Percentiles rank a stretch among this genome's conserved stretches.
Conservation (phyloP, 164 flowering plant genomes). For the Buxus sempervirens region DNA sequence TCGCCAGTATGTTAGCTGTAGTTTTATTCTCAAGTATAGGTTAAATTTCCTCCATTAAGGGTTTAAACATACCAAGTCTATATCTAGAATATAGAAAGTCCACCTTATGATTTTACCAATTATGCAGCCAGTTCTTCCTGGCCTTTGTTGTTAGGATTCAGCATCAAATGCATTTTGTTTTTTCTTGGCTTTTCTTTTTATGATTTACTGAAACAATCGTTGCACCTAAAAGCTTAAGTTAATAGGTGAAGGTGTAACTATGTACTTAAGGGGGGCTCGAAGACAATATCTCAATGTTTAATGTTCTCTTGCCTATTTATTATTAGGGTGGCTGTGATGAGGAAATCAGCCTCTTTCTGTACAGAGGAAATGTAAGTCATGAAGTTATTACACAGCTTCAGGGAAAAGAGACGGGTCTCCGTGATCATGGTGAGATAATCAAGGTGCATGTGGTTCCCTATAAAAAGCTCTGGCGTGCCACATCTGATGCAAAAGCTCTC, state of each 20-base stretch:
- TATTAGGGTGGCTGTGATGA: slow-evolving; percentile 95
- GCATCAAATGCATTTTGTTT: no score
- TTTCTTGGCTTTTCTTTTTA: no score
- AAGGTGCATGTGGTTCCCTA: slow-evolving; percentile 83
- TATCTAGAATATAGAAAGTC: not conserved
- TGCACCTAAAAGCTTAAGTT: no score
- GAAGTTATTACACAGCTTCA: slow-evolving; percentile 57
- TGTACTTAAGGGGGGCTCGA: no score
- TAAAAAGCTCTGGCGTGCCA: slow-evolving; percentile 66
- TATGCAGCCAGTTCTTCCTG: not conserved
- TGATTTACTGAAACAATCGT: no score
- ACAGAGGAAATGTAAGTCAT: slow-evolving; percentile 50
- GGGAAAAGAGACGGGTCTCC: slow-evolving; percentile 86
- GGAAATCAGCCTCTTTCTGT: slow-evolving; percentile 66
- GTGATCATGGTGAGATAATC: slow-evolving; percentile 87
- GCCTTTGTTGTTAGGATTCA: not conserved
- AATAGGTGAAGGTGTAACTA: no score
- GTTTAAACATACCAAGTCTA: not conserved
- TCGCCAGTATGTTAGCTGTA: slow-evolving; percentile 61
- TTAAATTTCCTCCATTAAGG: not conserved
- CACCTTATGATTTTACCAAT: not conserved
- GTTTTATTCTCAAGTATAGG: no score
- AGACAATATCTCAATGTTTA: no score
- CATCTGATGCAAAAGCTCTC: slow-evolving; percentile 77
- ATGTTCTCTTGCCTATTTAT: not conserved